Evolutionary conservation across 2,329 filamentous ascomycete species (phyloP).

Genomic region (Cordyceps javanica): DNA sequence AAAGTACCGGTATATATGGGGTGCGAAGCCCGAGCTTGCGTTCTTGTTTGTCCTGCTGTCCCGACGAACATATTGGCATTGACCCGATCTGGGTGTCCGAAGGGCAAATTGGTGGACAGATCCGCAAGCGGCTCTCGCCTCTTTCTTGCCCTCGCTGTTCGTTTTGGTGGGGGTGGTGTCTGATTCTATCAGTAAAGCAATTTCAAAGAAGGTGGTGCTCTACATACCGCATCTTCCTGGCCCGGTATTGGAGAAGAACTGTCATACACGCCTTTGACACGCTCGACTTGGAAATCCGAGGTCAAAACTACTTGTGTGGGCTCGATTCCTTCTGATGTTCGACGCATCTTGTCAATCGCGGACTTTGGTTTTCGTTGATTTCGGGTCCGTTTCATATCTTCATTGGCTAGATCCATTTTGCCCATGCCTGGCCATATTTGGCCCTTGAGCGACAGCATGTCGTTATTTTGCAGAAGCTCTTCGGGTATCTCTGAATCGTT

Average conservation of each 20-base stretch:
- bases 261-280: constrained; percentile 54
- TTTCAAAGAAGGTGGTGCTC: no score
- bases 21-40: neutral
- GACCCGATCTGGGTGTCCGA: constrained; percentile 11
- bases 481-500: constrained; percentile 25
- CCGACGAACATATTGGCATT: neutral
- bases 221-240: constrained; percentile 38
- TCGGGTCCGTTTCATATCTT: constrained; percentile 64
- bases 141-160: constrained; percentile 22
- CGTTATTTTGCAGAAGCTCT: constrained; percentile 20
- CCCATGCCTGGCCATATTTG: constrained; percentile 72
- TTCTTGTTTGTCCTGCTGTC: neutral
- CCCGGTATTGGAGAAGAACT: constrained; percentile 42
- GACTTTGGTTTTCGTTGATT: constrained; percentile 74
- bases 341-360: constrained; percentile 60
- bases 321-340: constrained; percentile 57
- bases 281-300: constrained; percentile 42
- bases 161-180: constrained; percentile 26
- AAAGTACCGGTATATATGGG: neutral
- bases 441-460: constrained; percentile 54
- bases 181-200: neutral
- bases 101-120: constrained; percentile 29
- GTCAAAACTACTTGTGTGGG: constrained; percentile 61
- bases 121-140: constrained; percentile 29
- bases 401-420: constrained; percentile 73